Evolutionary conservation across 805 yeast genomes (phyloP).

Genomic region (Wickerhamiella slavikovae): DNA sequence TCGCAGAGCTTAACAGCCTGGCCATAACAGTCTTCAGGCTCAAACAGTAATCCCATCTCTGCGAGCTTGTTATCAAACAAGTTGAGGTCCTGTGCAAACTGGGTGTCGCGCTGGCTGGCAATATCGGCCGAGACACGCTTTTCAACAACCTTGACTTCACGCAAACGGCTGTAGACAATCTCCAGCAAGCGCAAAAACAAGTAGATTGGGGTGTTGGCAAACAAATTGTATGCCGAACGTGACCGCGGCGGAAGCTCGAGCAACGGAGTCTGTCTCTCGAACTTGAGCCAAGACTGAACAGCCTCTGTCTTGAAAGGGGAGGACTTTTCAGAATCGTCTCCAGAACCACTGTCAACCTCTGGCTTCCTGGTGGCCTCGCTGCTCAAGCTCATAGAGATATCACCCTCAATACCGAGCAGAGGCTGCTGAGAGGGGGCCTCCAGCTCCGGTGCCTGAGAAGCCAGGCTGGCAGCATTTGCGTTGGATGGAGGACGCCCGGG

Average conservation of each 20-base stretch:
- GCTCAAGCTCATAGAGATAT: slow-evolving; percentile 2
- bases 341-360: slow-evolving; percentile 5
- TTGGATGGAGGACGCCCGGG: too few species aligned
- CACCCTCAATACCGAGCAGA: slow-evolving; percentile 2
- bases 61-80: slow-evolving; percentile 60
- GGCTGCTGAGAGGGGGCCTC: slow-evolving; percentile 2
- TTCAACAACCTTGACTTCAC: slow-evolving; percentile 55
- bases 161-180: slow-evolving; percentile 59
- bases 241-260: slow-evolving; percentile 12
- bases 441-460: too few species aligned
- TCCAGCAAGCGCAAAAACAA: slow-evolving; percentile 75
- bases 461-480: too few species aligned
- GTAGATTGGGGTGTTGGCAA: slow-evolving; percentile 75
- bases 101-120: slow-evolving; percentile 21
- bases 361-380: slow-evolving; percentile 2
- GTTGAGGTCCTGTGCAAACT: slow-evolving; percentile 74
- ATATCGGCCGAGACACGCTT: slow-evolving; percentile 55
- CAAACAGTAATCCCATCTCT: slow-evolving; percentile 57
- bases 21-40: slow-evolving; percentile 26
- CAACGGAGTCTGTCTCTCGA: slow-evolving; percentile 10
- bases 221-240: slow-evolving; percentile 43
- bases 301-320: too few species aligned
- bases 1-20: slow-evolving; percentile 63
- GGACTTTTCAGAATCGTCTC: too few species aligned
- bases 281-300: slow-evolving; percentile 10